phyloP scores from a whole-genome alignment of 257 asterid species.

The Forsythia suspensa region DNA sequence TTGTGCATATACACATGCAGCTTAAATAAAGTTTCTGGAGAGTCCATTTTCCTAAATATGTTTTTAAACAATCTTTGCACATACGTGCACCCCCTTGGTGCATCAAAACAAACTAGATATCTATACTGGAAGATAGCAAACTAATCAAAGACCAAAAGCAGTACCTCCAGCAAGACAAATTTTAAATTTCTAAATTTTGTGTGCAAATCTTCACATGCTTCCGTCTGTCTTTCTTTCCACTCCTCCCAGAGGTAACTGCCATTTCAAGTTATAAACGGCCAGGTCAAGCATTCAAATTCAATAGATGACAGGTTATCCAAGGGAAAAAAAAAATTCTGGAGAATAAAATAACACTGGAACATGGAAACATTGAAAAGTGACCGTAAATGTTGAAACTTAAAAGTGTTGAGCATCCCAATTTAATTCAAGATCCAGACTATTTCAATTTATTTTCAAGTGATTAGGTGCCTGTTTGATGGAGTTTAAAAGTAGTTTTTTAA shows the following conservation, averaged over 20 bases:
- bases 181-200: constrained; percentile 67
- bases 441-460: background rate
- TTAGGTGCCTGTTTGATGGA: background rate
- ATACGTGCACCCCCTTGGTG: no score
- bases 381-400: background rate
- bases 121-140: background rate
- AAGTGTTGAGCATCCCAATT: background rate
- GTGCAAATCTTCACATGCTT: constrained; percentile 53
- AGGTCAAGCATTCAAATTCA: constrained; percentile 15
- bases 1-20: no score
- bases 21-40: no score
- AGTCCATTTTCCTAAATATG: no score
- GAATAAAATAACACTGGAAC: background rate
- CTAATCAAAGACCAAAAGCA: background rate
- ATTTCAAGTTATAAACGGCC: constrained; percentile 24
- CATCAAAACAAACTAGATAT: no score
- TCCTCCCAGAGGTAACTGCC: constrained; percentile 94
- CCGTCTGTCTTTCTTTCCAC: constrained; percentile 88
- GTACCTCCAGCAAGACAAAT: constrained; percentile 86
- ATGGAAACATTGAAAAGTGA: background rate
- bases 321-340: constrained; percentile 3
- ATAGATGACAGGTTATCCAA: background rate
- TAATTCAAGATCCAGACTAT: background rate
- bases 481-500: no score
- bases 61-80: no score